These are phyloP conservation scores for Magnusiomyces sp. DNA, from an alignment of 1,139 yeast species.

Conservation along the genomic window DNA sequence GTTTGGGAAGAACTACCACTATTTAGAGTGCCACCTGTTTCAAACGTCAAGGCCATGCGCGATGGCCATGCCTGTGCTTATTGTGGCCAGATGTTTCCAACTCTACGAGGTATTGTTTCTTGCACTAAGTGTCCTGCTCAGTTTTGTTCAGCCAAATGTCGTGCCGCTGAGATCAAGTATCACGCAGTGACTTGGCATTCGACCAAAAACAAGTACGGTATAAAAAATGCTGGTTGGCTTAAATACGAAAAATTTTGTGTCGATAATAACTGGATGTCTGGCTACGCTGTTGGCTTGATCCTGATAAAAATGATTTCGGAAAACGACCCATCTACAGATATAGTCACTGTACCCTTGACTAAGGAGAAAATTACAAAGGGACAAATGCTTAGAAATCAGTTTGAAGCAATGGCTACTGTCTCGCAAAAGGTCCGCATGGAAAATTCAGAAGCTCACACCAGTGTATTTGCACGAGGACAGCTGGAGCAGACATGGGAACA, in stretches of 20 bases:
- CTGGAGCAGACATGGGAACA: slow-evolving; percentile 54
- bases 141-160: slow-evolving; percentile 22
- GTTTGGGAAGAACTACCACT: slow-evolving; percentile 59
- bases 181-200: slow-evolving; percentile 56
- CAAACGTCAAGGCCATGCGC: slow-evolving; percentile 52
- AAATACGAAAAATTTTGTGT: slow-evolving; percentile 53
- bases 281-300: slow-evolving; percentile 54
- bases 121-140: slow-evolving; percentile 22
- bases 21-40: slow-evolving; percentile 64
- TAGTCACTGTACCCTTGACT: too few relatives aligned
- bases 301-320: slow-evolving; percentile 44
- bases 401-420: slow-evolving; percentile 59
- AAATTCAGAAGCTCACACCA: slow-evolving; percentile 51
- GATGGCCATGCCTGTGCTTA: slow-evolving; percentile 68
- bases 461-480: slow-evolving; percentile 47
- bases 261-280: slow-evolving; percentile 63
- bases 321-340: slow-evolving; percentile 2
- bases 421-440: slow-evolving; percentile 58
- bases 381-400: slow-evolving; percentile 34
- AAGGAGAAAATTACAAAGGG: background rate
- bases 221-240: slow-evolving; percentile 44
- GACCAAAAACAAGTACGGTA: slow-evolving; percentile 13
- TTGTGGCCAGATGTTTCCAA: slow-evolving; percentile 39
- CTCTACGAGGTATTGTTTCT: slow-evolving; percentile 46
- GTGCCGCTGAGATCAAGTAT: slow-evolving; percentile 36